Base-by-base conservation (phyloP, 306 rosid species). In the Albizia julibrissin region DNA sequence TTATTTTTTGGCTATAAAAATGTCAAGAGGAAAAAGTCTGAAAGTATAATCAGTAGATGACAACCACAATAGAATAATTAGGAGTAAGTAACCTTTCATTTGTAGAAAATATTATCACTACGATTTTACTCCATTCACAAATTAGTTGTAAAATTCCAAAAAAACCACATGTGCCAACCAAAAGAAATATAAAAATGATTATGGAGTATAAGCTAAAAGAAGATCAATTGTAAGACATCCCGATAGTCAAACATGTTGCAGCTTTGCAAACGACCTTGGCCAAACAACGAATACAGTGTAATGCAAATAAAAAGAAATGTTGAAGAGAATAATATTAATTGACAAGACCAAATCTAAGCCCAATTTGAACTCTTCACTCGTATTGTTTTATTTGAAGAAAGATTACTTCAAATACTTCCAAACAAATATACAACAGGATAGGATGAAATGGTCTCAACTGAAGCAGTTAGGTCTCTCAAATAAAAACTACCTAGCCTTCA, bases 391-490 rank as follows among this genome's bases (percentile, higher is more conserved):
- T 31, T 33, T 3, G 13, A 34, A 66, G 26, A 66, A 66, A 33
- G n/a, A 8, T 33, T 33, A 68, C 49, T 39, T 68, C 46, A 67
- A 37, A 67, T 40, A 19, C 37, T 12, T 62, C 37, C 68, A 62
- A 62, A 64, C 21, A 64, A 24, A 21, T 21, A 21, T 54, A 18
- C 46, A 19, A 21, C 21, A 68, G 47, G 29, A 18, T 21, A 82
- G 70, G 94, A 73, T 69, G 92, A 87, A 83, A 77, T 85, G 77
- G 92, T 88, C 85, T 91, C 88, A 69, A 91, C 97, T 47, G 97
- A 90, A 47, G 97, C 97, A 3, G 93, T 86, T 15, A 93, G 94
- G 80, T 95, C 95, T 90, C 93, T 31, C 66, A 59, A 59, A 22
- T 59, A 59, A 59, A 22, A 59, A 59, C 24, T 22, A 58, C 94